Percentiles rank a stretch among this genome's conserved stretches.
Conservation (phyloP, 192 early-diverging fungal genomes). For the Cladochytrium replicatum region DNA sequence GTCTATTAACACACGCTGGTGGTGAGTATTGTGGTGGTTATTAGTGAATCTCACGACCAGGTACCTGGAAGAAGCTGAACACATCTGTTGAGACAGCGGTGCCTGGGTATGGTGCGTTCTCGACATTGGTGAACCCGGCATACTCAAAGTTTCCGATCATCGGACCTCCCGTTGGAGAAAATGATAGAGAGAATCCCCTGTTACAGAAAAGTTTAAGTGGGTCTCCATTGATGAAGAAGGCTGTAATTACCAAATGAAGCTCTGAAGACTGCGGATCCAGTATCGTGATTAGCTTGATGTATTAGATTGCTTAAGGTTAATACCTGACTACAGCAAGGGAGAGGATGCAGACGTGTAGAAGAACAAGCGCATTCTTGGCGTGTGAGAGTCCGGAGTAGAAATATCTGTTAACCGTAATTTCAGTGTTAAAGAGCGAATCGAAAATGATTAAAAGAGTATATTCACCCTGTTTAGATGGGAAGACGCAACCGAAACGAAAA, state of each 20-base stretch:
- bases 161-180: conserved; percentile 52
- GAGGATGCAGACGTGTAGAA: conserved; percentile 45
- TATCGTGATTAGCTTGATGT: too few relatives aligned
- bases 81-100: conserved; percentile 48
- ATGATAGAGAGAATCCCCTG: conserved; percentile 64
- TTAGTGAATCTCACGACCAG: too few relatives aligned
- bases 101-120: conserved; percentile 30
- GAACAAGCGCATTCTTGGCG: conserved; percentile 51
- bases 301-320: too few relatives aligned
- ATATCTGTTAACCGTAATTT: too few relatives aligned
- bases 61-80: conserved; percentile 61
- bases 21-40: too few relatives aligned
- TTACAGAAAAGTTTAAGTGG: conserved; percentile 52
- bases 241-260: background rate
- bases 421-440: too few relatives aligned
- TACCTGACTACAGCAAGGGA: conserved; percentile 58
- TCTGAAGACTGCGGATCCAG: too few relatives aligned
- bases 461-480: too few relatives aligned
- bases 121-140: conserved; percentile 50
- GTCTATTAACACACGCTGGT: too few relatives aligned
- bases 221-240: background rate
- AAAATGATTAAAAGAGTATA: too few relatives aligned
- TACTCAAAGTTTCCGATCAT: conserved; percentile 67
- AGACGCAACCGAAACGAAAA: too few relatives aligned
- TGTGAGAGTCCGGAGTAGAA: conserved; percentile 71